Percentiles rank a stretch among this genome's conserved stretches.
Evolutionary conservation across 805 yeast genomes (phyloP).

Genomic region (Lipomyces orientalis): DNA sequence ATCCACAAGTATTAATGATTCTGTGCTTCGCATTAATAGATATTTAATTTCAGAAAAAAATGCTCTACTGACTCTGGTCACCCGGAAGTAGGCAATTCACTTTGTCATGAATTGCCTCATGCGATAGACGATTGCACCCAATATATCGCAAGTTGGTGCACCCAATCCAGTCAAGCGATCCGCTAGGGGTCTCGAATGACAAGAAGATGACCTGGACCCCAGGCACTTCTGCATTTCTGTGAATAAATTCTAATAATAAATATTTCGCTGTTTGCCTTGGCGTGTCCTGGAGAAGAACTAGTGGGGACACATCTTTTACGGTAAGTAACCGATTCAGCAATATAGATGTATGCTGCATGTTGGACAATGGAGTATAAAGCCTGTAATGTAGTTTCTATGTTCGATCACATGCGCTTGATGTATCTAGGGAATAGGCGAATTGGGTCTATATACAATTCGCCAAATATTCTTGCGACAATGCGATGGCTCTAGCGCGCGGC

Average conservation of each 20-base stretch:
- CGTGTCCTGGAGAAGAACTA: constrained; percentile 71
- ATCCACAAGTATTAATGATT: constrained; percentile 62
- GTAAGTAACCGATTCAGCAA: constrained; percentile 69
- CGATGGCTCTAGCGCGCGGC: too few species aligned
- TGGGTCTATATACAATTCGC: not conserved
- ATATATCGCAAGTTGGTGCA: constrained; percentile 8
- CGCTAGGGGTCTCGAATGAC: constrained; percentile 67
- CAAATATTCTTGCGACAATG: too few species aligned
- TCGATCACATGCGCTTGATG: not conserved
- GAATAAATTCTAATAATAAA: constrained; percentile 63
- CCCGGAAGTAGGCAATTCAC: constrained; percentile 28
- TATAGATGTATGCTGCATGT: constrained; percentile 11
- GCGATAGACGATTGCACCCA: constrained; percentile 23
- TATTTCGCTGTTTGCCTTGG: constrained; percentile 67
- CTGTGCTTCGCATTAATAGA: constrained; percentile 5
- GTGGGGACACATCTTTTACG: constrained; percentile 75
- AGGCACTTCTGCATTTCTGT: constrained; percentile 45
- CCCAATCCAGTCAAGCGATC: constrained; percentile 37
- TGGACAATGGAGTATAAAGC: constrained; percentile 5
- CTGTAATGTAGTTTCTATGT: not conserved
- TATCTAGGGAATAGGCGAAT: not conserved
- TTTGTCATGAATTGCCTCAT: constrained; percentile 34
- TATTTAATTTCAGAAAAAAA: not conserved
- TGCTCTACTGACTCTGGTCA: constrained; percentile 20
- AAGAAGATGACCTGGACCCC: constrained; percentile 55